Evolutionary conservation across 176 grass and related monocot genomes (phyloP), one percentile per base, ranked within the genome.

Genomic region (Phyllostachys edulis): DNA sequence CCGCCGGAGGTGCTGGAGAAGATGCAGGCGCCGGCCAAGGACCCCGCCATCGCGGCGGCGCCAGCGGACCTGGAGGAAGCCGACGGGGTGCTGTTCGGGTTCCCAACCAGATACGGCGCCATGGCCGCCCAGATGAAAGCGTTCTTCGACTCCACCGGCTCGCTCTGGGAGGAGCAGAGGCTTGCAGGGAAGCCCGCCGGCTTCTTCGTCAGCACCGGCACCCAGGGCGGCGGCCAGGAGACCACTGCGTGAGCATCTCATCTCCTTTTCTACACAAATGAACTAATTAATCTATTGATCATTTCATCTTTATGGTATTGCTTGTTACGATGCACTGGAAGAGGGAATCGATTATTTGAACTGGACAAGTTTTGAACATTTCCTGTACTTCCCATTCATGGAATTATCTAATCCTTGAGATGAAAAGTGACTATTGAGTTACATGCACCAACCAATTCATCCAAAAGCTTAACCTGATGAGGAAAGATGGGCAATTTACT

Each of bases 101-200:
- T 96, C 84, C 91, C 94, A 63, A 96, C 94, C 14, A 89, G 94
- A 76, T 96, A 91, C 67, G 91, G 94, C 73, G 49, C 94, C 70
- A 96, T 96, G 94, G 91, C 94, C 37, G 89, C 91, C n/a, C 94
- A 96, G 82, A 96, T 96, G 94, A 96, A 96, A 77, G 88, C 91
- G 1, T 96, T 96, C 82, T 93, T 96, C 49, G 94, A 96, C 67
- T 96, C 94, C 76, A 96, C 94, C 0, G 94, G 94, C 7, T 64
- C 73, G 24, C 90, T 96, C 46, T 96, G 94, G 94, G 82, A 93
- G 65, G 63, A 87, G 67, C 94, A 96, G 84, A 93, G 66, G 81
- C 90, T 96, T 39, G 86, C 91, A 13, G 91, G 94, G 10, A 96
- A 96, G 77, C 94, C 94, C 4, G 91, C 88, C 17, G 94, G 94